These are phyloP conservation scores for Quercus rubra DNA, from an alignment of 306 rosid genomes.

Conservation along the genomic window DNA sequence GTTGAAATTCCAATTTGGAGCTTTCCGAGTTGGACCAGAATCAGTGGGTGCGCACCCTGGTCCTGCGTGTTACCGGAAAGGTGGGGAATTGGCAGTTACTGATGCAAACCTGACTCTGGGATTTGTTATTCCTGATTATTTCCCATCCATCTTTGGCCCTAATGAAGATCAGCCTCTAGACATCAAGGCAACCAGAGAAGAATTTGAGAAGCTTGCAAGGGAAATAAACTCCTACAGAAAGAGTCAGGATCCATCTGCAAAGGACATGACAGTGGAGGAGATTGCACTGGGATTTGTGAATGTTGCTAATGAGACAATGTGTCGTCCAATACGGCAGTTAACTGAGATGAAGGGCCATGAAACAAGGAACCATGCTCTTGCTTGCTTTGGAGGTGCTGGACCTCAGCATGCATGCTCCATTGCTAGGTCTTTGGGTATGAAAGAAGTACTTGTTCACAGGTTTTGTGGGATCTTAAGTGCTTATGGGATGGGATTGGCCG, in stretches of 20 bases:
- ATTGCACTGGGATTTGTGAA: conserved; percentile 83
- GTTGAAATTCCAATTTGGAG: conserved; percentile 84
- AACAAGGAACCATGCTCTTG: conserved; percentile 92
- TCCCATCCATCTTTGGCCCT: conserved; percentile 90
- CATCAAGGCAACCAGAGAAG: conserved; percentile 57
- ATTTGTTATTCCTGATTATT: conserved; percentile 83
- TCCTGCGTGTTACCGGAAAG: conserved; percentile 91
- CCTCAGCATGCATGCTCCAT: conserved; percentile 98
- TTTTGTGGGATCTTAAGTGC: conserved; percentile 95
- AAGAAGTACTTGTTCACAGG: conserved; percentile 81
- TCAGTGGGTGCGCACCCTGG: conserved; percentile 99
- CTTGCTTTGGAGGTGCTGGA: conserved; percentile 99
- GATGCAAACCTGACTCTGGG: conserved; percentile 90
- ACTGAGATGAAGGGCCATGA: conserved; percentile 99
- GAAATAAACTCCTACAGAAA: conserved; percentile 62
- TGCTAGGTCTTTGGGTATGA: conserved; percentile 93
- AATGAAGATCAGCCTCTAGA: conserved; percentile 81
- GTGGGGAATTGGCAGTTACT: conserved; percentile 92
- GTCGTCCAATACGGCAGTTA: conserved; percentile 90
- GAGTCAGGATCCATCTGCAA: conserved; percentile 60
- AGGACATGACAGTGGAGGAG: conserved; percentile 80
- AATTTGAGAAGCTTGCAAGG: conserved; percentile 70
- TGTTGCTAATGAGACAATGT: conserved; percentile 97
- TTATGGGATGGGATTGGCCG: conserved; percentile 98
- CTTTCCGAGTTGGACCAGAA: conserved; percentile 87